Conservation (phyloP, 2,329 filamentous ascomycete genomes). For the Clonostachys solani region DNA sequence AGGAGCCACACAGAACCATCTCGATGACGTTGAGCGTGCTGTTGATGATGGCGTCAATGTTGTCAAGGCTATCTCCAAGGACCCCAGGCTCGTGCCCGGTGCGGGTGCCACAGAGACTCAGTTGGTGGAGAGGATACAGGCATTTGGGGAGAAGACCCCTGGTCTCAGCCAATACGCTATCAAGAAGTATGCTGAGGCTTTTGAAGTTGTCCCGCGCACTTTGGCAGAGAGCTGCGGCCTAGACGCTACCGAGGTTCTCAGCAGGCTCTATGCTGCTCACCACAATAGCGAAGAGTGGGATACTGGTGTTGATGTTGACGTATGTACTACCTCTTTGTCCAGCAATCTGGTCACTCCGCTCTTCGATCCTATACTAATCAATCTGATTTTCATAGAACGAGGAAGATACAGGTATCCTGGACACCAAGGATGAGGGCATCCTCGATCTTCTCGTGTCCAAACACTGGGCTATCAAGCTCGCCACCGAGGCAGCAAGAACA, state of each 20-base stretch:
- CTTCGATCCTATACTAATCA: not conserved
- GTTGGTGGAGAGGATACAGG: constrained; percentile 86
- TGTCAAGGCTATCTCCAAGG: constrained; percentile 95
- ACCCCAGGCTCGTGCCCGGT: constrained; percentile 85
- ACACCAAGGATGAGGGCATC: constrained; percentile 84
- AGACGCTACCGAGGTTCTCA: constrained; percentile 95
- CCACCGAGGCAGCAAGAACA: constrained; percentile 90
- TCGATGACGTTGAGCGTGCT: constrained; percentile 94
- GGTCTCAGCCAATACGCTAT: constrained; percentile 95
- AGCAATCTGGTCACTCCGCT: too few species aligned
- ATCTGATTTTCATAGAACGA: constrained; percentile 52
- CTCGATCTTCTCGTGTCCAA: constrained; percentile 89
- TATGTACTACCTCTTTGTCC: constrained; percentile 21
- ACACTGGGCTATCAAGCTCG: constrained; percentile 95
- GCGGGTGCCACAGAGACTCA: constrained; percentile 94
- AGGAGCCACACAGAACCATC: constrained; percentile 95
- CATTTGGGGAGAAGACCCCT: constrained; percentile 86
- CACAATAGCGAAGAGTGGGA: constrained; percentile 84
- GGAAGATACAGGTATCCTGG: constrained; percentile 74
- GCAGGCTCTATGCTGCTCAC: constrained; percentile 88
- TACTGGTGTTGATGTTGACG: constrained; percentile 90
- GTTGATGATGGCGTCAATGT: constrained; percentile 98
- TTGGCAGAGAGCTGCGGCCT: constrained; percentile 93
- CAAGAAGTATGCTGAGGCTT: constrained; percentile 94
- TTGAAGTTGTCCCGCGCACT: constrained; percentile 92